phyloP scores from a whole-genome alignment of 2,329 filamentous ascomycete genomes.

The Pseudophaeomoniella oleicola region DNA sequence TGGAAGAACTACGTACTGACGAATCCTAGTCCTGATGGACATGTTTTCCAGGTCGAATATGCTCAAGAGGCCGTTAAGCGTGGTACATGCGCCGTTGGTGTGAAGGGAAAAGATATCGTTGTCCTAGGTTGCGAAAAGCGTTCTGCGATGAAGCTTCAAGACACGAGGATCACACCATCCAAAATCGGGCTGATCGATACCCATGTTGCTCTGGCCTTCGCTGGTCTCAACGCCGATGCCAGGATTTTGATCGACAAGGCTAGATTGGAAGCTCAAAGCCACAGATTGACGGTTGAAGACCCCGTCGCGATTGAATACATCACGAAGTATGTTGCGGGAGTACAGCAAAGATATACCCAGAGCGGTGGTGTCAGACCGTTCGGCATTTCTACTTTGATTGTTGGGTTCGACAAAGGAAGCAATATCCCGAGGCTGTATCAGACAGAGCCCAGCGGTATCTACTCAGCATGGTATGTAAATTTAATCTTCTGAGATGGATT shows the following conservation, averaged over 20 bases:
- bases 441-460: conserved; percentile 98
- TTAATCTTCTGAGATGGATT: too few species aligned
- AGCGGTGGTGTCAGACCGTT: conserved; percentile 97
- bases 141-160: conserved; percentile 98
- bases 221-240: conserved; percentile 92
- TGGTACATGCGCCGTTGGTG: conserved; percentile 95
- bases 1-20: conserved; percentile 18
- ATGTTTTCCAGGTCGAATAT: conserved; percentile 99
- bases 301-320: conserved; percentile 98
- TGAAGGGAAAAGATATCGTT: conserved; percentile 88
- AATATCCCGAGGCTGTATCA: conserved; percentile 83
- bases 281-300: conserved; percentile 93
- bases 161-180: conserved; percentile 95
- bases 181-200: conserved; percentile 95
- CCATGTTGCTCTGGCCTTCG: conserved; percentile 93
- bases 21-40: conserved; percentile 72
- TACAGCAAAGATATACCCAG: conserved; percentile 98
- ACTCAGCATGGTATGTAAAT: conserved; percentile 87
- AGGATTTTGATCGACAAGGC: conserved; percentile 98
- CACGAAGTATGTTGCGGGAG: conserved; percentile 93
- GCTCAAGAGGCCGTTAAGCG: conserved; percentile 96
- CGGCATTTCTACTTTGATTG: conserved; percentile 92
- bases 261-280: conserved; percentile 89
- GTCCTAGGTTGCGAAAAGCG: conserved; percentile 97
- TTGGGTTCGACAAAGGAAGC: conserved; percentile 94